Evolutionary conservation across 225 moss, liverwort and hornwort species (phyloP), one percentile per base, ranked within the genome.

Genomic region (Thuidium tamariscinum): DNA sequence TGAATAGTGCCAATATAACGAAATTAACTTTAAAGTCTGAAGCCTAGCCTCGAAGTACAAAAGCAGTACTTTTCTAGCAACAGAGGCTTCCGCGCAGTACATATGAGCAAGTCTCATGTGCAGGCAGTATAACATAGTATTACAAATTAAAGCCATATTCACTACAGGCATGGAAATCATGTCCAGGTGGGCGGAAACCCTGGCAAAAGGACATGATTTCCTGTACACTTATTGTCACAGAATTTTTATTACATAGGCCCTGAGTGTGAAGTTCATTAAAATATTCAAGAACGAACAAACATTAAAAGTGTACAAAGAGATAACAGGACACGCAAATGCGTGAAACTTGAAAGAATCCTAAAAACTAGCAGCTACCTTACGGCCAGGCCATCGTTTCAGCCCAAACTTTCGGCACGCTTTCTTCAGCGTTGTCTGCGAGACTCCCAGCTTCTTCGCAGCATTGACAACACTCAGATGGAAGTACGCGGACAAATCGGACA

Each of bases 361-460:
- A 16, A 51, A n/a, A 4, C 7, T 51, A n/a, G 39, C 37, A n/a
- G 46, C 68, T 89, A 97, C 97, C 95, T 97, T 97, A 16, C 97
- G 97, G 19, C 97, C 96, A 67, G 97, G 97, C 97, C 97, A 97
- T 9, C 97, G 94, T 82, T 96, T 96, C 8, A 97, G 93, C 55
- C 97, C 97, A 74, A 97, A 97, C 75, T 95, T 96, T 65, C 97
- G 91, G 87, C 97, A 97, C 29, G 97, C 97, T 82, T 97, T 97
- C 87, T 97, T 97, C 81, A 97, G 83, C 21, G 97, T 97, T 7
- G 97, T 97, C 76, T 97, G 97, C 12, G 96, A 97, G 27, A 97
- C 97, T 63, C 97, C 95, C 55, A 97, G 92, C 84, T 97, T 96
- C 87, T 97, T 97, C 18, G 97, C 97, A 49, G 96, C 96, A 77